Percentiles rank a stretch among this genome's conserved stretches.
Evolutionary conservation across 140 eudicot genomes (phyloP).

Genomic region (Cichorium intybus): DNA sequence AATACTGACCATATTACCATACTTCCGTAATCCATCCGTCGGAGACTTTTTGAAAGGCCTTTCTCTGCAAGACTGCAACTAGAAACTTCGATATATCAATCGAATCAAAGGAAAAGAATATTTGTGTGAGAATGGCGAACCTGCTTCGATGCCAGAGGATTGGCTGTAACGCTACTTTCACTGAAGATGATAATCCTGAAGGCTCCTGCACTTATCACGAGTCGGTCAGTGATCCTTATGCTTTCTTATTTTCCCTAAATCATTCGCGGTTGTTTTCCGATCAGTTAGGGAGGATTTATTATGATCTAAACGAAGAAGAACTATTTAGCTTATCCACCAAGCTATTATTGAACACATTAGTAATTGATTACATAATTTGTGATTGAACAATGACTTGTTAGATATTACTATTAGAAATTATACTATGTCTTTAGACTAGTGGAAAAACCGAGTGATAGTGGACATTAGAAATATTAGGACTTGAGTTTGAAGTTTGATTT

Average conservation of each 20-base stretch:
- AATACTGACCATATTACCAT: no score
- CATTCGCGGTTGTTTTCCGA: neutral
- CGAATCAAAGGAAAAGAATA: constrained; percentile 2
- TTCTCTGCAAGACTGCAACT: constrained; percentile 3
- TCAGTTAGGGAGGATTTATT: neutral
- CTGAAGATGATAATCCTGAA: constrained; percentile 77
- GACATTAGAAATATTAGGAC: neutral
- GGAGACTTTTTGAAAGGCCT: constrained; percentile 11
- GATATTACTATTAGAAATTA: neutral
- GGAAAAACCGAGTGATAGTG: neutral
- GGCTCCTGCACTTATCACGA: constrained; percentile 80
- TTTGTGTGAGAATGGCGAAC: constrained; percentile 46
- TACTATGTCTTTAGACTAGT: neutral
- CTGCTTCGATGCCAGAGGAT: constrained; percentile 83
- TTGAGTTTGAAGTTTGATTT: constrained; percentile 1
- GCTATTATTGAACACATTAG: neutral
- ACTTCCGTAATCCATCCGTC: constrained; percentile 1
- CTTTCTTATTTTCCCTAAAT: neutral
- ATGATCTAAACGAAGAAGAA: neutral
- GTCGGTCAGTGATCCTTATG: constrained; percentile 41
- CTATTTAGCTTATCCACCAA: neutral
- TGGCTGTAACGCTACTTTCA: constrained; percentile 81
- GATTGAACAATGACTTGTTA: neutral
- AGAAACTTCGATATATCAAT: constrained; percentile 11
- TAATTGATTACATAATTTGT: neutral